Conservation (phyloP, 768 basidiomycete genomes). For the Pisolithus orientalis region DNA sequence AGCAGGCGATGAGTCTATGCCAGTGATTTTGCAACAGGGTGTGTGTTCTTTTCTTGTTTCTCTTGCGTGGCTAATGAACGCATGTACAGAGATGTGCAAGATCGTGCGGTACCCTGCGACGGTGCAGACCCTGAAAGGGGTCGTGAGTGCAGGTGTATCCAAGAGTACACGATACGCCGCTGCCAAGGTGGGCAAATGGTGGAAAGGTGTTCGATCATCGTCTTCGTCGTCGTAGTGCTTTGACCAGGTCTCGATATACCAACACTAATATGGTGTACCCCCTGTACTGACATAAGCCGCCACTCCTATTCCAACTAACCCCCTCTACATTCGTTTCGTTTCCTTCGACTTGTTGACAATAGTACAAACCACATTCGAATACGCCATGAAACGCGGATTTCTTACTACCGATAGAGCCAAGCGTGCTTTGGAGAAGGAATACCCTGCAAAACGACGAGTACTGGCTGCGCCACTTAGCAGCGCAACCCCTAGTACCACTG, state of each 20-base stretch:
- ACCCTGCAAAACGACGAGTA: background rate
- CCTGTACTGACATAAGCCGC: background rate
- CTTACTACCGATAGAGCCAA: conserved; percentile 9
- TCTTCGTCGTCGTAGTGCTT: no score
- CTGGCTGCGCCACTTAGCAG: background rate
- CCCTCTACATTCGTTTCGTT: background rate
- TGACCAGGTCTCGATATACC: no score
- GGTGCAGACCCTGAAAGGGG: conserved; percentile 78
- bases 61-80: background rate
- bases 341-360: no score
- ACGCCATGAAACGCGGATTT: conserved; percentile 19
- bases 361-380: background rate
- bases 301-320: background rate
- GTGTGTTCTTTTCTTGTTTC: conserved; percentile 1
- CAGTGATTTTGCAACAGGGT: conserved; percentile 51
- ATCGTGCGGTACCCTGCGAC: conserved; percentile 84
- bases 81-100: conserved; percentile 54
- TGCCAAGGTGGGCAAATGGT: conserved; percentile 86
- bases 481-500: background rate
- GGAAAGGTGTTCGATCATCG: conserved; percentile 33
- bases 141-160: conserved; percentile 73
- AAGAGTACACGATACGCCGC: conserved; percentile 73
- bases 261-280: background rate
- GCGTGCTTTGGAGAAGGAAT: conserved; percentile 4
- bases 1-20: conserved; percentile 57